phyloP scores from a whole-genome alignment of 495 filamentous ascomycete genomes.

The Lasiosphaeris hirsuta region DNA sequence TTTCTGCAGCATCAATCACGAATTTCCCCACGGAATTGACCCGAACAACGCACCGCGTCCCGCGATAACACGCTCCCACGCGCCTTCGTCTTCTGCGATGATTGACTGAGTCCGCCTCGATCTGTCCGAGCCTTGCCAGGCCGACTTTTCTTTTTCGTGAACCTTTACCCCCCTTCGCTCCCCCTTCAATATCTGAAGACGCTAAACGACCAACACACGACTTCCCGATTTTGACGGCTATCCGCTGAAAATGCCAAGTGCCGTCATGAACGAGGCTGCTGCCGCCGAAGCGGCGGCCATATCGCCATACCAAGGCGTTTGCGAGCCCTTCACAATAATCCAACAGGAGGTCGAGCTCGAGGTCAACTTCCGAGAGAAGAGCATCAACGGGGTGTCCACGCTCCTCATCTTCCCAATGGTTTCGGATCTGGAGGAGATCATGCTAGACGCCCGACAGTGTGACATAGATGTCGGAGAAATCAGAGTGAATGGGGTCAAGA shows the following conservation, averaged over 20 bases:
- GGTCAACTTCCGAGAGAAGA: constrained; percentile 72
- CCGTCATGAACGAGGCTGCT: background rate
- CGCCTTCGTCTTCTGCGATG: constrained; percentile 16
- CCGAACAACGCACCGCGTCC: no score
- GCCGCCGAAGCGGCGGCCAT: background rate
- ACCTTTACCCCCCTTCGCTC: background rate
- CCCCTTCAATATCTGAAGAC: background rate
- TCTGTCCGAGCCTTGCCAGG: constrained; percentile 19
- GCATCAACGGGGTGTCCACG: constrained; percentile 73
- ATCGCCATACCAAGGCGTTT: background rate
- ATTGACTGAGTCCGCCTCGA: constrained; percentile 14
- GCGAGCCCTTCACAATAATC: constrained; percentile 49
- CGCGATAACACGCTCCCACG: background rate
- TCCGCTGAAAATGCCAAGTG: constrained; percentile 1
- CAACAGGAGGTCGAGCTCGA: constrained; percentile 86
- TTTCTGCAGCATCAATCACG: background rate
- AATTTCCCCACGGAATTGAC: background rate
- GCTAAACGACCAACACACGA: background rate
- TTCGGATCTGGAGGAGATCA: constrained; percentile 64
- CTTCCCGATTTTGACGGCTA: no score
- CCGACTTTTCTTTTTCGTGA: constrained; percentile 6
- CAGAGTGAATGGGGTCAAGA: constrained; percentile 66
- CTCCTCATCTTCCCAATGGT: constrained; percentile 71
- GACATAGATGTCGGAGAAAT: constrained; percentile 60
- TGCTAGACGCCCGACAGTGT: constrained; percentile 83